Base-by-base conservation (phyloP, 352 stramenopile genomes). In the Phytophthora fragariaefolia region DNA sequence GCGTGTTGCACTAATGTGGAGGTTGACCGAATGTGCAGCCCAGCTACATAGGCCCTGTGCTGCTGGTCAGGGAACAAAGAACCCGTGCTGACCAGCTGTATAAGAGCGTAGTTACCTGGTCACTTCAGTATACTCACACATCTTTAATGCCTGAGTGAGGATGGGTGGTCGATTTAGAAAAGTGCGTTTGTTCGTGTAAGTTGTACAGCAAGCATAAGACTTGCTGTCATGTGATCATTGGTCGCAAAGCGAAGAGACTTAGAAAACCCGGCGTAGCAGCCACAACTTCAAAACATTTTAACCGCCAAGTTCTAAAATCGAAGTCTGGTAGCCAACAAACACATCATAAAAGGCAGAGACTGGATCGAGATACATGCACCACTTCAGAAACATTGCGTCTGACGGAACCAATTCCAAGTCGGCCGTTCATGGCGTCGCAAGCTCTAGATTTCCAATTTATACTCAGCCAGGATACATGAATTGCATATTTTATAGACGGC, bases 201-300 rank as follows among this genome's bases (percentile, higher is more conserved):
- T 60, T 38, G 50, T 38, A 51, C 20, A 50, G 24, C 7, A 57
- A 64, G 34, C 17, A 26, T 27, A 51, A 51, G 23, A 57, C 30
- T 4, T 64, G 57, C 18, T 55, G 46, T 13, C 46, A 57, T n/a
- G 30, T 57, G 57, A 43, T 58, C 30, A 34, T 50, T 12, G 22
- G 22, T 0, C 27, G 46, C 17, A 46, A 61, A 13, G 24, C 54
- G 5, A 52, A 34, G 6, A 48, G 28, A 18, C 55, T 63, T 0
- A 24, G 36, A 8, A 34, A 47, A 27, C 23, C 40, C 5, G 53
- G 53, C 20, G 15, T 22, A 3, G 38, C 40, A 6, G 38, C 42
- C 10, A n/a, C 27, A 8, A 43, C 24, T 5, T 0, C n/a, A 2
- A 60, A 60, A 5, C 20, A 45, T 1, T 60, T 52, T 18, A 51